phyloP scores from a whole-genome alignment of 140 eudicot genomes.

The Senecio squalidus region DNA sequence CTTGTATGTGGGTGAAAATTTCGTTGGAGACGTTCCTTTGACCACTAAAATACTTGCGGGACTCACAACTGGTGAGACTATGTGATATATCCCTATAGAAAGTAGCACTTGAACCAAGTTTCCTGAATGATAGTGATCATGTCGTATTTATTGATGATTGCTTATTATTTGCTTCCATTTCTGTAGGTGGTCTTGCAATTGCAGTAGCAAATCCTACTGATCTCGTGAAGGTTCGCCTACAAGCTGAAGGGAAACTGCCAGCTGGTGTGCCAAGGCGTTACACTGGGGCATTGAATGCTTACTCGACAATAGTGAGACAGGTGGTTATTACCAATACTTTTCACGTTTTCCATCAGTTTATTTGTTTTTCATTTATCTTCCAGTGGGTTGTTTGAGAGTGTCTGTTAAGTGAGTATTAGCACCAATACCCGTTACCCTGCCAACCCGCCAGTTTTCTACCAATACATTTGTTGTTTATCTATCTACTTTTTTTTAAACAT shows the following conservation, averaged over 20 bases:
- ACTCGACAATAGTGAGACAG: constrained; percentile 78
- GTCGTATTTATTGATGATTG: constrained; percentile 9
- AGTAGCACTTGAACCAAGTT: neutral
- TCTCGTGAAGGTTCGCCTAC: constrained; percentile 95
- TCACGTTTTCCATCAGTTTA: neutral
- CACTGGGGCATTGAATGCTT: constrained; percentile 89
- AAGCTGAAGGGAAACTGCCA: constrained; percentile 92
- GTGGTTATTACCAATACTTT: constrained; percentile 27
- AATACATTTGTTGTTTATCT: neutral
- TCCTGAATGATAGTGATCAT: neutral
- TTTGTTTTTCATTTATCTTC: neutral
- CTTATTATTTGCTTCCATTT: constrained; percentile 3
- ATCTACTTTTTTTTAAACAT: neutral
- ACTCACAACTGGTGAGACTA: constrained; percentile 77
- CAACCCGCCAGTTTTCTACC: too few species aligned
- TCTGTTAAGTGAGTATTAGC: too few species aligned
- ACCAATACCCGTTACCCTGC: too few species aligned
- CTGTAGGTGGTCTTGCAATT: constrained; percentile 77
- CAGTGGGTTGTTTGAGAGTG: too few species aligned
- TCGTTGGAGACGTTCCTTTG: constrained; percentile 85
- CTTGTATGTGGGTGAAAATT: constrained; percentile 75
- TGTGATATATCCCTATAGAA: neutral
- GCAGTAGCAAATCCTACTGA: constrained; percentile 91
- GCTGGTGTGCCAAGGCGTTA: constrained; percentile 91
- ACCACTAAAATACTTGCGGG: constrained; percentile 91